These are phyloP conservation scores for Colletotrichum tropicicola DNA, from an alignment of 2,329 filamentous ascomycete genomes.

Conservation along the genomic window DNA sequence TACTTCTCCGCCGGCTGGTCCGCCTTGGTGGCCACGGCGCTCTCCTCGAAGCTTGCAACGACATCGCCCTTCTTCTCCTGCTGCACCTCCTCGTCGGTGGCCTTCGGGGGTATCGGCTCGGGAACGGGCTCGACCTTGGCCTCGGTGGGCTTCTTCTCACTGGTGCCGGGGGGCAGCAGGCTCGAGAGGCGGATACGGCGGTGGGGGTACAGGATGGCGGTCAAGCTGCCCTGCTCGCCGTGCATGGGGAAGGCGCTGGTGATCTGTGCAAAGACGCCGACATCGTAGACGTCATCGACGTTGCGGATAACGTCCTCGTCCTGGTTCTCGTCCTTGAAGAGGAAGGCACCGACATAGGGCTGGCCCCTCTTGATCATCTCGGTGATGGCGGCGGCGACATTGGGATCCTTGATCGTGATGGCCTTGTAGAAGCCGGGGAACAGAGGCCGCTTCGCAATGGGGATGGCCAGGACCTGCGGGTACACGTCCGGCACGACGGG, in stretches of 20 bases:
- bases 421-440: slow-evolving; percentile 99
- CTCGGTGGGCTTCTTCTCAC: slow-evolving; percentile 61
- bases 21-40: slow-evolving; percentile 67
- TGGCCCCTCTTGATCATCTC: slow-evolving; percentile 98
- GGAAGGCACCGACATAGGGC: slow-evolving; percentile 94
- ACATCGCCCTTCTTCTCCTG: slow-evolving; percentile 88
- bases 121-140: slow-evolving; percentile 59
- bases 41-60: slow-evolving; percentile 96
- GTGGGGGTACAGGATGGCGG: slow-evolving; percentile 95
- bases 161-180: slow-evolving; percentile 74
- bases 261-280: slow-evolving; percentile 97
- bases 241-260: slow-evolving; percentile 94
- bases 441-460: slow-evolving; percentile 90
- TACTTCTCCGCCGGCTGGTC: slow-evolving; percentile 66
- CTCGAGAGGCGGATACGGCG: slow-evolving; percentile 91
- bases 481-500: slow-evolving; percentile 93
- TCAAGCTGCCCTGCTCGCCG: slow-evolving; percentile 85
- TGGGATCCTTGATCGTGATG: slow-evolving; percentile 92
- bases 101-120: slow-evolving; percentile 66
- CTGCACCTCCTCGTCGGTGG: slow-evolving; percentile 58
- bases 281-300: slow-evolving; percentile 90
- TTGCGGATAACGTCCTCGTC: slow-evolving; percentile 95
- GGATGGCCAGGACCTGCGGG: slow-evolving; percentile 96
- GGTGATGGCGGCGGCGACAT: slow-evolving; percentile 90
- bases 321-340: slow-evolving; percentile 95